Base-by-base conservation (phyloP, 2,329 filamentous ascomycete species). In the Lecanicillium sp. region DNA sequence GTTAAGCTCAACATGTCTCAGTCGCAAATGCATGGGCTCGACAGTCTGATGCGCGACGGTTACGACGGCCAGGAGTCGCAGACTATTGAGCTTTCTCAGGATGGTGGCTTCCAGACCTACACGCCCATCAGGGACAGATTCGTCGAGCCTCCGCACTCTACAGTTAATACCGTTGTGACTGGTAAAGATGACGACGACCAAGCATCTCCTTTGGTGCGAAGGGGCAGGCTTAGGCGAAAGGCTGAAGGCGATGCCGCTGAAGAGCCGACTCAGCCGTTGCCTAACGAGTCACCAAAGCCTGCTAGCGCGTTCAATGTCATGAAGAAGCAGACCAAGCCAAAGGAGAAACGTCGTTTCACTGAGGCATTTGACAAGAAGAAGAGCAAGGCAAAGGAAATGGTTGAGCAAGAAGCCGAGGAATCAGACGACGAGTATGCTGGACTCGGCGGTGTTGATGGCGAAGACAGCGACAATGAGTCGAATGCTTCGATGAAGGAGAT, bases 381-480 rank as follows among this genome's bases (percentile, higher is more conserved):
- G 57, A 94, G 86, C 63, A 81, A 85, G 55, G 90, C 89, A 1
- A 88, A 80, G 52, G 80, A 83, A 17, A 85, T 95, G 73, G 72
- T 98, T 28, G 78, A 96, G 48, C 92, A 95, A 48, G 88, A 94
- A 56, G 90, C 92, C 44, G 86, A 95, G 51, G 92, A 98, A 62
- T 98, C 92, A 0, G 94, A 98, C 56, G 92, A 98, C 56, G 92
- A 98, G 59, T 98, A 96, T 57, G 90, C 89, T 29, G 92, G 92
- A 4, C 70, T 98, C 9, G 92, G 92, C 48, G 92, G 92, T 45
- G 83, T 70, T 9, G 90, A 89, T 59, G 89, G 90, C 43, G 90
- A 96, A 48, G 86, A 90, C 47, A 82, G 81, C 40, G 84, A 88
- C 42, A 76, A 85, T 43, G 83, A 82, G 25, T 63, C 60, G 27